phyloP scores from a whole-genome alignment of 768 basidiomycete genomes.

The Hericium rajendrae region DNA sequence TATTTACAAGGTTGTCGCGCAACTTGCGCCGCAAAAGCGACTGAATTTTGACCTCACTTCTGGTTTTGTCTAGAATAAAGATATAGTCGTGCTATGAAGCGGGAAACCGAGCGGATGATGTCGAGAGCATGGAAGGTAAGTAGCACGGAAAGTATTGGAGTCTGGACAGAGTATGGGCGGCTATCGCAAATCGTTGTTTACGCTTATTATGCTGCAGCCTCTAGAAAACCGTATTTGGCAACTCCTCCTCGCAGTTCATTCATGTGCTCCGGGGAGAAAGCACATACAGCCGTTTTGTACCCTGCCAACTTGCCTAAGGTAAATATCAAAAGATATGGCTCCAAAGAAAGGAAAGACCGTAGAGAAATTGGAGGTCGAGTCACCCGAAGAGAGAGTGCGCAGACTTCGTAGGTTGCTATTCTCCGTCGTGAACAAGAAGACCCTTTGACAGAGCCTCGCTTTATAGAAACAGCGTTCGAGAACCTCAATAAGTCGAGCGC shows the following conservation, averaged over 20 bases:
- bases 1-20: slow-evolving; percentile 1
- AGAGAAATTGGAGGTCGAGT: slow-evolving; percentile 7
- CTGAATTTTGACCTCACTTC: background rate
- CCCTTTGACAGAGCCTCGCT: background rate
- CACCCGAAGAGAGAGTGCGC: slow-evolving; percentile 7
- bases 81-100: too few relatives aligned
- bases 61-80: background rate
- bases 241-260: background rate
- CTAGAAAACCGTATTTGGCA: background rate
- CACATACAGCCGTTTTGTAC: too few relatives aligned
- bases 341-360: background rate
- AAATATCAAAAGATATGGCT: too few relatives aligned
- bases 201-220: background rate
- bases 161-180: background rate
- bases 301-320: too few relatives aligned
- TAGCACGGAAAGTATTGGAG: too few relatives aligned
- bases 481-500: slow-evolving; percentile 2
- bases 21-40: background rate
- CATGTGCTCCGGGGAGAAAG: too few relatives aligned
- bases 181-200: background rate
- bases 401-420: slow-evolving; percentile 14
- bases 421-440: background rate
- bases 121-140: too few relatives aligned
- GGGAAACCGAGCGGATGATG: too few relatives aligned
- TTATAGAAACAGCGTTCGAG: slow-evolving; percentile 13